These are phyloP conservation scores for Prunella vulgaris DNA, from an alignment of 257 asterid species.

Conservation along the genomic window DNA sequence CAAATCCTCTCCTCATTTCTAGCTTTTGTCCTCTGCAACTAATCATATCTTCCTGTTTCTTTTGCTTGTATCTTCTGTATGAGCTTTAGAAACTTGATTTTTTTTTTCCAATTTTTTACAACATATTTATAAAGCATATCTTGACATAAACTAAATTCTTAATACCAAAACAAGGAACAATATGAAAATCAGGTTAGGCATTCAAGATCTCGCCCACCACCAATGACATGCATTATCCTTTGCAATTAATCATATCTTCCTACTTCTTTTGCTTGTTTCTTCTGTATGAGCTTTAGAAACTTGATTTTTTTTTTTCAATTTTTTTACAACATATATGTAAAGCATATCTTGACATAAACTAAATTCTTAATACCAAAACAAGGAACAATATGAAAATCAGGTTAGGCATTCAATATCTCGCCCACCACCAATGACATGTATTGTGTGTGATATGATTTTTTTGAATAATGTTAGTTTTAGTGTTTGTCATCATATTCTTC, in stretches of 20 bases:
- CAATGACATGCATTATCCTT: slow-evolving; percentile 22
- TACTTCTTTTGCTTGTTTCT: not conserved
- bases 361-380: slow-evolving; percentile 13
- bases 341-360: slow-evolving; percentile 20
- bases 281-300: not conserved
- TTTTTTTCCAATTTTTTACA: not conserved
- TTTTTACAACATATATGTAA: not conserved
- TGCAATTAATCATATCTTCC: not conserved
- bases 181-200: slow-evolving; percentile 16
- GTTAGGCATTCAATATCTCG: slow-evolving; percentile 6
- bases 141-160: slow-evolving; percentile 9
- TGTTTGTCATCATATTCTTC: slow-evolving; percentile 11
- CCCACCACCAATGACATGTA: slow-evolving; percentile 20
- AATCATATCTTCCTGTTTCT: not conserved
- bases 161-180: slow-evolving; percentile 8
- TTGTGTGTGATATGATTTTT: slow-evolving; percentile 35
- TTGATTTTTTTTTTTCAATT: not conserved
- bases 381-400: slow-evolving; percentile 16
- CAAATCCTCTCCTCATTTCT: not conserved
- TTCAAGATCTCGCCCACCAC: not conserved
- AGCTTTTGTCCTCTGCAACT: not conserved
- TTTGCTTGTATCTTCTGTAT: not conserved
- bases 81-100: not conserved
- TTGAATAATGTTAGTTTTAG: slow-evolving; percentile 27
- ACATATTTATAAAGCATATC: slow-evolving; percentile 17